Evolutionary conservation across 2,329 filamentous ascomycete species (phyloP).

Genomic region (Botrytis squamosa): DNA sequence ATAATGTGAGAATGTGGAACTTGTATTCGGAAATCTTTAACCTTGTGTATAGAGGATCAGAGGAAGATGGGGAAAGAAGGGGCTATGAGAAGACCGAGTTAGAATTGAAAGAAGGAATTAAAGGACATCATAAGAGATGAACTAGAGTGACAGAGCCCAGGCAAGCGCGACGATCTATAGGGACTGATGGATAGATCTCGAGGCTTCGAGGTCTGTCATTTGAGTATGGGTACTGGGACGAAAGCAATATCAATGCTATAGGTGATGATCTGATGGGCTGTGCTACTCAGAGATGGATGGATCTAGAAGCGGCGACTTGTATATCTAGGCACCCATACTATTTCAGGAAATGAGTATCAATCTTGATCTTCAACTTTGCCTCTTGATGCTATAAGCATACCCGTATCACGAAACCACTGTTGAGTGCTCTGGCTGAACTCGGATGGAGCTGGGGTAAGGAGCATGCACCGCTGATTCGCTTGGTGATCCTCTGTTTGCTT

Average conservation of each 20-base stretch:
- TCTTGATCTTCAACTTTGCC: neutral
- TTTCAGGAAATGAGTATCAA: slow-evolving; percentile 1
- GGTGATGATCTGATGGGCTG: neutral
- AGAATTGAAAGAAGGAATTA: neutral
- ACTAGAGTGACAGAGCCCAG: neutral
- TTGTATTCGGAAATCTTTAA: neutral
- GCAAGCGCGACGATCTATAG: neutral
- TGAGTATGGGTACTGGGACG: neutral
- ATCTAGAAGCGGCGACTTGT: neutral
- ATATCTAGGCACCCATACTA: neutral
- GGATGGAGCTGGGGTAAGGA: neutral
- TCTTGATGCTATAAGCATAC: neutral
- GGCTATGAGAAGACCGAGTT: neutral
- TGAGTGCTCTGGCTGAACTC: neutral
- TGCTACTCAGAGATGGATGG: neutral
- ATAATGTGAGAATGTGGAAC: neutral
- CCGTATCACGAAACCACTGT: neutral
- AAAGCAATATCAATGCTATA: neutral
- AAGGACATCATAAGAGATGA: neutral
- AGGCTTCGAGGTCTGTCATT: neutral
- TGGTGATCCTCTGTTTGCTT: slow-evolving; percentile 2
- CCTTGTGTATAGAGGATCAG: neutral
- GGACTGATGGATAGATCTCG: neutral
- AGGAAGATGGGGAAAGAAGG: neutral
- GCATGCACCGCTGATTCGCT: slow-evolving; percentile 1